phyloP scores from a whole-genome alignment of 805 yeast species.

The Torulaspora indica region DNA sequence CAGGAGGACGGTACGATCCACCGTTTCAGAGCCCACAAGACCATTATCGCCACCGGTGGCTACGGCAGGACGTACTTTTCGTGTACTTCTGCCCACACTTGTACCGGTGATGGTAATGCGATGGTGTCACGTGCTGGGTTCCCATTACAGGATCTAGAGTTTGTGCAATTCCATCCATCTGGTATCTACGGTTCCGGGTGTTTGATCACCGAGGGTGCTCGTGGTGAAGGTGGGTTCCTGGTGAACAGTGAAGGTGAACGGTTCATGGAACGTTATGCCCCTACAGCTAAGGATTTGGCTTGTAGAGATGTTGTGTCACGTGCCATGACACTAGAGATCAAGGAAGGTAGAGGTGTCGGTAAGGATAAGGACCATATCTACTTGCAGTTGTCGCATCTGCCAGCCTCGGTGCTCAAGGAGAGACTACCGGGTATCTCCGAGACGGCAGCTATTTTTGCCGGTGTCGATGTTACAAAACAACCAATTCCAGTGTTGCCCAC shows the following conservation, averaged over 20 bases:
- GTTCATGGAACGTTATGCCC: conserved; percentile 99
- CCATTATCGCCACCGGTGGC: conserved; percentile 97
- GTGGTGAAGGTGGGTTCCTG: conserved; percentile 99
- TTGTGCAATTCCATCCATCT: conserved; percentile 98
- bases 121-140: conserved; percentile 98
- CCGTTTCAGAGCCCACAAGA: conserved; percentile 94
- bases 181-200: conserved; percentile 99
- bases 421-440: conserved; percentile 99
- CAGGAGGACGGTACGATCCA: conserved; percentile 98
- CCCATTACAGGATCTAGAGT: conserved; percentile 95
- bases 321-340: conserved; percentile 97
- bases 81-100: conserved; percentile 98
- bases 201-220: conserved; percentile 97
- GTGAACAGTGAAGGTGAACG: conserved; percentile 97
- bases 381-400: conserved; percentile 91
- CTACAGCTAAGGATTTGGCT: conserved; percentile 96
- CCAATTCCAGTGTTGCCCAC: conserved; percentile 98
- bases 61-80: conserved; percentile 98
- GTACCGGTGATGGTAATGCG: conserved; percentile 99
- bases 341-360: conserved; percentile 99
- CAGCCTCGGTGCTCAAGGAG: conserved; percentile 85
- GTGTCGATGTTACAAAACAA: conserved; percentile 98
- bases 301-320: conserved; percentile 98
- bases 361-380: conserved; percentile 91
- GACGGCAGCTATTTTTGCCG: conserved; percentile 97